Evolutionary conservation across 306 rosid species (phyloP).

Genomic region (Morella rubra): DNA sequence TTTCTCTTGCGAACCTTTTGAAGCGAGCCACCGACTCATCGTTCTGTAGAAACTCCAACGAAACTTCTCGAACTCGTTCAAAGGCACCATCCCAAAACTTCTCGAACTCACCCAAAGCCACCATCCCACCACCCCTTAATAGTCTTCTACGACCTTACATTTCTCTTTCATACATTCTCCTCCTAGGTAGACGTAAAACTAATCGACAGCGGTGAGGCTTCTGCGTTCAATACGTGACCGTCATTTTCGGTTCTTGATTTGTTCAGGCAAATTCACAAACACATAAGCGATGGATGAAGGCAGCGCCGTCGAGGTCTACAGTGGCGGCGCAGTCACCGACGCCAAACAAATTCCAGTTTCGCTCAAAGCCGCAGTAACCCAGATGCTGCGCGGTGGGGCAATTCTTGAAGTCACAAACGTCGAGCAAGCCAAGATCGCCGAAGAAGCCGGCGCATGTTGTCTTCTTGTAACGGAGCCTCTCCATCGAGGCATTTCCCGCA

Average conservation of each 20-base stretch:
- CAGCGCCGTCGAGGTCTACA: slow-evolving; percentile 52
- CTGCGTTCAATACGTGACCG: neutral
- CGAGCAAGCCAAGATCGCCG: slow-evolving; percentile 71
- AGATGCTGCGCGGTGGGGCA: slow-evolving; percentile 63
- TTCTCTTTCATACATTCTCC: neutral
- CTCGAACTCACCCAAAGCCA: slow-evolving; percentile 20
- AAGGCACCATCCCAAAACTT: slow-evolving; percentile 27
- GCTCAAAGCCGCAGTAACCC: slow-evolving; percentile 47
- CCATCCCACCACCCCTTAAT: neutral
- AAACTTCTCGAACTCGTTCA: too few species aligned
- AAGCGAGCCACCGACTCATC: neutral
- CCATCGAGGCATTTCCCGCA: slow-evolving; percentile 41
- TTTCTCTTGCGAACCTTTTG: slow-evolving; percentile 12
- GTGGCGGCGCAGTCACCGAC: slow-evolving; percentile 47
- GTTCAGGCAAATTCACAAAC: slow-evolving; percentile 33
- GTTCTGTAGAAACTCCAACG: too few species aligned
- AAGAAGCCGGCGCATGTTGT: slow-evolving; percentile 68
- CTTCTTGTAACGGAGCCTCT: slow-evolving; percentile 40
- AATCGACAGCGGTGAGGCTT: neutral
- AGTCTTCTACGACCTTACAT: neutral
- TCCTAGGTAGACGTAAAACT: neutral
- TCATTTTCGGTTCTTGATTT: neutral
- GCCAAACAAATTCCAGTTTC: slow-evolving; percentile 37
- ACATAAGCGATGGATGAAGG: slow-evolving; percentile 48
- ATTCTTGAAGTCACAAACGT: slow-evolving; percentile 47